Percentiles rank a stretch among this genome's conserved stretches.
Evolutionary conservation across 225 moss, liverwort and hornwort species (phyloP).

Genomic region (Pseudisothecium myosuroides): DNA sequence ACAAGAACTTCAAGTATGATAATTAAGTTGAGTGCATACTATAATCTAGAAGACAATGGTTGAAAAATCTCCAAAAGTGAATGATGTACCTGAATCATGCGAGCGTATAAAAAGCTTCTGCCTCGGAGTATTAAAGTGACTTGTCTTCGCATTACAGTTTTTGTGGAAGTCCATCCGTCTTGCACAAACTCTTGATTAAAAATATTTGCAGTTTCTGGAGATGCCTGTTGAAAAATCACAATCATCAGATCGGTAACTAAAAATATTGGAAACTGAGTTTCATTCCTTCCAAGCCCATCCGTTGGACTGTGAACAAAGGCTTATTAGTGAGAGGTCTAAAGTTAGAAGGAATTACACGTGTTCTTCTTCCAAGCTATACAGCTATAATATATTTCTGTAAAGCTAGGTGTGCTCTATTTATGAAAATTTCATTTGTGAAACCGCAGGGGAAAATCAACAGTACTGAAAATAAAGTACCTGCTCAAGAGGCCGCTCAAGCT

Average conservation of each 20-base stretch:
- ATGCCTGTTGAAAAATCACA: neutral
- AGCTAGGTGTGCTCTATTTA: neutral
- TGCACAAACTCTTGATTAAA: conserved; percentile 60
- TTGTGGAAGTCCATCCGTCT: conserved; percentile 49
- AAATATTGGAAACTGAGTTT: neutral
- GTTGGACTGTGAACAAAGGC: neutral
- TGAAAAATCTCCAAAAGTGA: neutral
- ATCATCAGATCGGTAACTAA: neutral
- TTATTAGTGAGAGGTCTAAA: neutral
- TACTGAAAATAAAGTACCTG: conserved; percentile 4
- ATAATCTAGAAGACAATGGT: neutral
- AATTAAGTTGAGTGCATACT: neutral
- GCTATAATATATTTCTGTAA: neutral
- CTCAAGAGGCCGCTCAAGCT: conserved; percentile 61
- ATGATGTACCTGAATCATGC: conserved; percentile 45
- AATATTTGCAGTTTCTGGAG: neutral
- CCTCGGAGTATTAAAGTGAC: conserved; percentile 54
- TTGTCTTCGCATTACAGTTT: conserved; percentile 59
- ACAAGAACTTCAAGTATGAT: neutral
- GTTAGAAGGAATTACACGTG: neutral
- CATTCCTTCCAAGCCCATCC: neutral
- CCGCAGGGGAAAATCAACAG: neutral
- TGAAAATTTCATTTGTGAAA: neutral
- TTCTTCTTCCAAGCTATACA: neutral
- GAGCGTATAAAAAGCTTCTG: conserved; percentile 49